Percentiles rank a stretch among this genome's conserved stretches.
phyloP scores from a whole-genome alignment of 1,139 yeast species.

The Pneumocystis murina region DNA sequence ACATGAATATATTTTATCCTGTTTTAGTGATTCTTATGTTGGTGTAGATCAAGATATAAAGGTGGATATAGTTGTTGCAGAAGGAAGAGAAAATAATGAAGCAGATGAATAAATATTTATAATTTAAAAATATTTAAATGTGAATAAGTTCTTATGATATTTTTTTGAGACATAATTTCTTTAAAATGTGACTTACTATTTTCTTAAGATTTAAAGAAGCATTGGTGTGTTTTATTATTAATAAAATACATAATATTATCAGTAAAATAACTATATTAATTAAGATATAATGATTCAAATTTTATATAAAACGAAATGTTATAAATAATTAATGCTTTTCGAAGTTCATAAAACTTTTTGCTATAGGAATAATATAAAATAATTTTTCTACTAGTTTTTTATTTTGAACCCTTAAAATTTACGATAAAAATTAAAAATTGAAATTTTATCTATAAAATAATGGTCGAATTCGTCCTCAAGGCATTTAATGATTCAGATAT shows the following conservation, averaged over 20 bases:
- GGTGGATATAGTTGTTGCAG: conserved; percentile 35
- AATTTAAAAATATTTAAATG: background rate
- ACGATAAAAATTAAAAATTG: background rate
- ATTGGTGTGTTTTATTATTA: background rate
- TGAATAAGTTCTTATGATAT: background rate
- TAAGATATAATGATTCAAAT: background rate
- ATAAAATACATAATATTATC: background rate
- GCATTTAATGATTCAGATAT: background rate
- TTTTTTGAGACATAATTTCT: background rate
- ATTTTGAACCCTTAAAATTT: background rate
- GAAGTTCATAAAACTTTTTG: background rate
- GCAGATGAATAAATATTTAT: conserved; percentile 17
- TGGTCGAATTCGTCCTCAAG: background rate
- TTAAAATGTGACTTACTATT: background rate
- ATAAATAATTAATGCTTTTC: background rate
- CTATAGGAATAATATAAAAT: background rate
- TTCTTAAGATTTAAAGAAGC: background rate
- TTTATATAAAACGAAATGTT: background rate
- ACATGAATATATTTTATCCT: conserved; percentile 57
- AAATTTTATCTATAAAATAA: background rate
- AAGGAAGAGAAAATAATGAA: conserved; percentile 23
- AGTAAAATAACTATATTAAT: background rate
- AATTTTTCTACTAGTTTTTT: background rate
- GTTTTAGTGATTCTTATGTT: conserved; percentile 76
- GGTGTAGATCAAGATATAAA: conserved; percentile 77